Conservation (phyloP, 164 flowering plant species). For the Kingdonia uniflora region DNA sequence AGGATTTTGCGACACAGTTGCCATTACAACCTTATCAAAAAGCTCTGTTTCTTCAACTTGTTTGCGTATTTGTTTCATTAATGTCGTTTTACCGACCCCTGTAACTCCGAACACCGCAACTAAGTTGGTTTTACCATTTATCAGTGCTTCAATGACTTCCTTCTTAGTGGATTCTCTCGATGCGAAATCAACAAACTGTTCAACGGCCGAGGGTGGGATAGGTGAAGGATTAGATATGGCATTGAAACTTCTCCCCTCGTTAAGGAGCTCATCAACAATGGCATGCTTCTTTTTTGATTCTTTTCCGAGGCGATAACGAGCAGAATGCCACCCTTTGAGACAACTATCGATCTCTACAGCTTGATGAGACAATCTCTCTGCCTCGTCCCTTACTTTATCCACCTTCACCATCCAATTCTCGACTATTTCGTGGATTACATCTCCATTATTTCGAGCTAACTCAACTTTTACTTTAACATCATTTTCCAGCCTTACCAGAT, state of each 20-base stretch:
- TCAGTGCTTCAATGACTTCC: constrained; percentile 11
- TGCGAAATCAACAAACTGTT: constrained; percentile 4
- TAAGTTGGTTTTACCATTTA: neutral
- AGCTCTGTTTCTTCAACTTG: neutral
- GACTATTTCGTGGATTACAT: neutral
- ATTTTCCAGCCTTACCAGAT: neutral
- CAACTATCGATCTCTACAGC: neutral
- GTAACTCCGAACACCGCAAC: constrained; percentile 20
- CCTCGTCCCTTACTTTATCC: neutral
- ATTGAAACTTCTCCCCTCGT: constrained; percentile 1
- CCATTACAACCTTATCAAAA: constrained; percentile 14
- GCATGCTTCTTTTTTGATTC: constrained; percentile 1
- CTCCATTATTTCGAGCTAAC: neutral
- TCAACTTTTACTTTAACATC: no score
- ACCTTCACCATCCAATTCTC: neutral
- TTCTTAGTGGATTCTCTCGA: constrained; percentile 5
- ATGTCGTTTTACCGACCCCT: constrained; percentile 19
- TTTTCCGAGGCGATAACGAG: constrained; percentile 6
- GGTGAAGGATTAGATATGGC: neutral
- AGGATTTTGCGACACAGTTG: constrained; percentile 11
- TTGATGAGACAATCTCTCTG: neutral
- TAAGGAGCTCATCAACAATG: neutral
- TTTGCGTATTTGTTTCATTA: constrained; percentile 4
- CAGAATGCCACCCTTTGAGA: neutral
- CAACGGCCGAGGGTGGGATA: neutral